Evolutionary conservation across 805 yeast genomes (phyloP).

Genomic region (Grigorovia jiainica): DNA sequence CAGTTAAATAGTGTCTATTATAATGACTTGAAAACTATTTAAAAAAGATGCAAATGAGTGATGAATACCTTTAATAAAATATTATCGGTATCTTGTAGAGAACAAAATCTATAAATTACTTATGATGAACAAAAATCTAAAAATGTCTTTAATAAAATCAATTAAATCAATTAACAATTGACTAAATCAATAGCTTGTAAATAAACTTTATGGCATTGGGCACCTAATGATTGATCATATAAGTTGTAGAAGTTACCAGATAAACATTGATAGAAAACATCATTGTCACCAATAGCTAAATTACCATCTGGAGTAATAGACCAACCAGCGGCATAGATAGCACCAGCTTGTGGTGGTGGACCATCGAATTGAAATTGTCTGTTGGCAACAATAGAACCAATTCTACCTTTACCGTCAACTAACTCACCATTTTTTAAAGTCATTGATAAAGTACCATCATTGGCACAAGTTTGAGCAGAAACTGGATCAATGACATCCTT

Average conservation of each 20-base stretch:
- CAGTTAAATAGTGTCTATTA: not conserved
- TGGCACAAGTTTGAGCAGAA: slow-evolving; percentile 29
- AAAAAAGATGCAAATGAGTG: no score
- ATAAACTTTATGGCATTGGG: slow-evolving; percentile 54
- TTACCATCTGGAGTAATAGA: slow-evolving; percentile 39
- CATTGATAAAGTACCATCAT: slow-evolving; percentile 40
- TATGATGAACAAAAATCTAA: no score
- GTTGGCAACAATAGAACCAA: slow-evolving; percentile 58
- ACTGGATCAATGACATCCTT: slow-evolving; percentile 24
- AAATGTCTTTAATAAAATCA: no score
- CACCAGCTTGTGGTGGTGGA: slow-evolving; percentile 61
- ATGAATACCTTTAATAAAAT: no score
- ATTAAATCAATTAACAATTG: slow-evolving; percentile 44
- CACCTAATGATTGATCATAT: slow-evolving; percentile 53
- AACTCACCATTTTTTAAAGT: slow-evolving; percentile 39
- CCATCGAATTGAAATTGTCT: slow-evolving; percentile 66
- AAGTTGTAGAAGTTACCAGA: slow-evolving; percentile 71
- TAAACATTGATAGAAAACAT: slow-evolving; percentile 57
- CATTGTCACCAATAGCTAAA: slow-evolving; percentile 48
- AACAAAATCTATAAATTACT: no score
- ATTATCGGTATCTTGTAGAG: no score
- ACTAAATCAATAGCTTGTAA: slow-evolving; percentile 50
- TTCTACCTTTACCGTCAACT: slow-evolving; percentile 46
- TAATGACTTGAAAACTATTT: no score
- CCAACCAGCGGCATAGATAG: slow-evolving; percentile 51